phyloP scores from a whole-genome alignment of 495 filamentous ascomycete species.

The Daldinia childiae region DNA sequence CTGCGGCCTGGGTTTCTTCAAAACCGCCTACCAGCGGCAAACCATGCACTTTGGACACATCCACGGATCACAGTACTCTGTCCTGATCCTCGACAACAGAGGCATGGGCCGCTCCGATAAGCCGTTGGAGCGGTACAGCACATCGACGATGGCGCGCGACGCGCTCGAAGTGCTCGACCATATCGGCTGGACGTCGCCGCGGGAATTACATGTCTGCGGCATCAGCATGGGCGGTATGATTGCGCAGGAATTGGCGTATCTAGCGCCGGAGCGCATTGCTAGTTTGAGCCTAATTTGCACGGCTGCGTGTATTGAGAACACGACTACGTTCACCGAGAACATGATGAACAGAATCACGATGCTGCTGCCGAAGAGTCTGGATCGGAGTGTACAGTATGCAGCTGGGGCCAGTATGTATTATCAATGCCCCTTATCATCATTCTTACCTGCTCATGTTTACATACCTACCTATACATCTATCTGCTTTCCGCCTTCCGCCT shows the following conservation, averaged over 20 bases:
- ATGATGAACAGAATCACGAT: constrained; percentile 72
- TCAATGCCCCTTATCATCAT: not conserved
- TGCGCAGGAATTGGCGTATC: constrained; percentile 76
- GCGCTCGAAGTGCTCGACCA: constrained; percentile 72
- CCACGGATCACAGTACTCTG: constrained; percentile 70
- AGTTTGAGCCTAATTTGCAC: constrained; percentile 77
- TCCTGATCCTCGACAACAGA: constrained; percentile 79
- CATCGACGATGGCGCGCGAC: constrained; percentile 80
- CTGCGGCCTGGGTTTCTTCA: constrained; percentile 70
- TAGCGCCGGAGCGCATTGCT: constrained; percentile 69
- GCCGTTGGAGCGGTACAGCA: constrained; percentile 74
- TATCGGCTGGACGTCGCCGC: constrained; percentile 69
- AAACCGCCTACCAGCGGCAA: constrained; percentile 77
- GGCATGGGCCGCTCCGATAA: constrained; percentile 82
- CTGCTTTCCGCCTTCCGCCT: too few species aligned
- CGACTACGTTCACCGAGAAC: constrained; percentile 65
- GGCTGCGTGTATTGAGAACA: constrained; percentile 73
- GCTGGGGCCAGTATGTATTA: constrained; percentile 15
- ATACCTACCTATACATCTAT: not conserved
- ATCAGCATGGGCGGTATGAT: constrained; percentile 87
- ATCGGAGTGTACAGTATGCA: constrained; percentile 48
- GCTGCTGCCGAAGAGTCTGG: constrained; percentile 73
- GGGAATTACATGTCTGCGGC: constrained; percentile 73
- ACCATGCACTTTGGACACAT: constrained; percentile 79
- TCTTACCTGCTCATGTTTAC: constrained; percentile 20